Percentiles rank a stretch among this genome's conserved stretches.
Conservation (phyloP, 2,329 filamentous ascomycete genomes). For the Teratosphaeria viscida region DNA sequence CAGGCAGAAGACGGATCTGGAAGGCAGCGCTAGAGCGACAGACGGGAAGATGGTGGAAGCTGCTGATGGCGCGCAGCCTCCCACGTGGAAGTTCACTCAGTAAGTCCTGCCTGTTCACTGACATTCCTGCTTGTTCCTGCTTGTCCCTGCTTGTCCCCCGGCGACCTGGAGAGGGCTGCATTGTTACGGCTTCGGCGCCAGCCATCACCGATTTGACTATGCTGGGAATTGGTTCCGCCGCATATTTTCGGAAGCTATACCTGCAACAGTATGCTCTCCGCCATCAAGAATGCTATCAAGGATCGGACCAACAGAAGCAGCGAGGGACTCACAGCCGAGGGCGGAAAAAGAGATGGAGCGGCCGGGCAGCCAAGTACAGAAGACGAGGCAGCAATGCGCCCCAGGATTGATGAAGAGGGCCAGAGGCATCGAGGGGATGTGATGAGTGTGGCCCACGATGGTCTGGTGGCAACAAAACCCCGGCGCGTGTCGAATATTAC, state of each 20-base stretch:
- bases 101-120: slow-evolving; percentile 41
- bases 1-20: not conserved
- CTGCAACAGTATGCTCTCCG: slow-evolving; percentile 17
- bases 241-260: slow-evolving; percentile 5
- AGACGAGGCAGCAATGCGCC: not conserved
- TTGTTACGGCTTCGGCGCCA: not conserved
- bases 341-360: not conserved
- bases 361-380: not conserved
- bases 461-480: not conserved
- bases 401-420: not conserved
- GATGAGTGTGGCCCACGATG: not conserved
- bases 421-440: not conserved
- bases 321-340: not conserved
- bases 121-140: not conserved
- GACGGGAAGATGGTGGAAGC: slow-evolving; percentile 79
- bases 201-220: not conserved
- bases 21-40: not conserved
- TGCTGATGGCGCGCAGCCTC: slow-evolving; percentile 65
- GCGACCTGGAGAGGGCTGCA: not conserved
- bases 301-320: slow-evolving; percentile 16
- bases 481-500: not conserved
- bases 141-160: not conserved
- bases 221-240: not conserved
- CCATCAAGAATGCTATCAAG: slow-evolving; percentile 9
- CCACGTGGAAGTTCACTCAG: slow-evolving; percentile 99